Base-by-base conservation (phyloP, 2,329 filamentous ascomycete genomes). In the Ascochyta viciae-villosae region DNA sequence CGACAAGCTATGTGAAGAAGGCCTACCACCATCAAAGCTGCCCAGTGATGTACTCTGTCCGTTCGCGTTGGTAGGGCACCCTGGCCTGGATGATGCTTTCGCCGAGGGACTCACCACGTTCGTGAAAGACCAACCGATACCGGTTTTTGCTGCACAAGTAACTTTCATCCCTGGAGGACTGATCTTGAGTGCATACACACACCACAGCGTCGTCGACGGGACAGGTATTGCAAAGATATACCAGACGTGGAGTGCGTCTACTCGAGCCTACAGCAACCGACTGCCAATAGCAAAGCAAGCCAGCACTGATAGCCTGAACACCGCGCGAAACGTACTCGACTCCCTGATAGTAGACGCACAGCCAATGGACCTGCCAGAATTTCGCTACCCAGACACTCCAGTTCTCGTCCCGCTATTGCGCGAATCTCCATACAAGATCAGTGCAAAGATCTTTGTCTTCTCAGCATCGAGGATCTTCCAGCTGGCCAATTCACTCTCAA, bases 101-200 rank as follows among this genome's bases (percentile, higher is more conserved):
- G 63, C 49, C 10, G 54, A 64, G 8, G 37, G 22, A 4, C 41
- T 37, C 3, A 58, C 55, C 1, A 54, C 38, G 2, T 57, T 67
- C 2, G 24, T 40, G 1, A 66, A 50, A 33, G 48, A 40, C 13
- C 15, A 39, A 6, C 47, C 60, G 2, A 43, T 66, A 8, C 66
- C 70, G 2, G 63, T 56, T 6, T 56, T 73, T 12, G 62, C 63
- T 8, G 46, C 62, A 2, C 64, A 70, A 42, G 64, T 64, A 8
- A 65, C 58, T 9, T 72, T 70, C 42, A 63, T 72, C 15, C 60
- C 58, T 1, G 66, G 65, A n/a, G 70, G 70, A 1, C 54, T 72
- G 8, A 54, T 72, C 8, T 41, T 73, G 19, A 72, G 68, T 38
- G 47, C 65, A 1, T 72, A 68, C 56, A 52, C 58, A 8, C 60